Evolutionary conservation across 2,329 filamentous ascomycete genomes (phyloP), one percentile per base, ranked within the genome.

Genomic region (Nemania serpens): DNA sequence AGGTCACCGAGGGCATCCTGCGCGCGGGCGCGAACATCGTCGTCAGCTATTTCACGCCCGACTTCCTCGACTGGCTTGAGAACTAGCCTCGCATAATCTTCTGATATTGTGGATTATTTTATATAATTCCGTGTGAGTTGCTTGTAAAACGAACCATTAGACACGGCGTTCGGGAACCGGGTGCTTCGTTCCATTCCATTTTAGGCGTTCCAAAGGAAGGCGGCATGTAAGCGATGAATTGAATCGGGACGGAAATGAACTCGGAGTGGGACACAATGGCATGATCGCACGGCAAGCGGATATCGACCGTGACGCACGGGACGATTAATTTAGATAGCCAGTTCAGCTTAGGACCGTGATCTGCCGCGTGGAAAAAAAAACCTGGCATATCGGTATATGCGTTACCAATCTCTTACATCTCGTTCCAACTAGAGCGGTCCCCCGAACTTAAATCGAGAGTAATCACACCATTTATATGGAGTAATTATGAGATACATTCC

Each of bases 21-120:
- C 85, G 95, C 68, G 95, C 95, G 9, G 95, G 95, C 45, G 95
- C 95, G 6, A 94, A 89, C 0, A 98, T 99, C 71, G 85, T 99
- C 45, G 85, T 98, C 70, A 95, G 87, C 76, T 99, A 99, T 77
- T 98, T 98, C 72, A 93, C 91, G 0, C 95, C 95, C 0, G 91
- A 89, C 67, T 88, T 90, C 73, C 77, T 90, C 25, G 86, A 89
- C 73, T 89, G 86, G 86, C 77, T 89, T 59, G 82, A 84, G 62
- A 81, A 80, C 62, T 85, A 76, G 50, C 7, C 6, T 45, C 12
- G 3, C n/a, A 9, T 36, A 36, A 7, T 20, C 37, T 25, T 15
- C 10, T 10, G 34, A 9, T 41, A n/a, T 17, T 17, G 33, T 18
- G 20, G 25, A 29, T 29, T 4, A 4, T 7, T 33, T 51, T 37